Conservation (phyloP, 805 yeast species). For the Wickerhamiella brachini region DNA sequence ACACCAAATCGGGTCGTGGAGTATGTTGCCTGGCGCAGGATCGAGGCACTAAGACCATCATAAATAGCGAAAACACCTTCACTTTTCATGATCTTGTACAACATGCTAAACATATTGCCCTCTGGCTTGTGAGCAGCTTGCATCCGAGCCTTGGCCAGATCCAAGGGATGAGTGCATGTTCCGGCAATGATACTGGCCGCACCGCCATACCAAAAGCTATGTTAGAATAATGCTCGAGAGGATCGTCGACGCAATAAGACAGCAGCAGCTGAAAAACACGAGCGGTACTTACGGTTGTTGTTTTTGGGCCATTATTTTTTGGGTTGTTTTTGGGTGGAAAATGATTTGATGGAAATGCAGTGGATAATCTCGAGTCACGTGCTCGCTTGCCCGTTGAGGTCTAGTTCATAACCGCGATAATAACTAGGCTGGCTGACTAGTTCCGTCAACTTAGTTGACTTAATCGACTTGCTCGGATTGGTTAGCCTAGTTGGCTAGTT, state of each 20-base stretch:
- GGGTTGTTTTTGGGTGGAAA: background rate
- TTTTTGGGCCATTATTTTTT: background rate
- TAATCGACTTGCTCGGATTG: too few species aligned
- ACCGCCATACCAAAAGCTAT: conserved; percentile 33
- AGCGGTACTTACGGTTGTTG: conserved; percentile 1
- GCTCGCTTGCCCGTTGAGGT: background rate
- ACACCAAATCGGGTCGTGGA: conserved; percentile 77
- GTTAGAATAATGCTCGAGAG: too few species aligned
- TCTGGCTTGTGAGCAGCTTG: conserved; percentile 66
- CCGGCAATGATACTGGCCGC: conserved; percentile 30
- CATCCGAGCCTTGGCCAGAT: conserved; percentile 72
- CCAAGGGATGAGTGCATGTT: conserved; percentile 54
- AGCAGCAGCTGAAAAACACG: too few species aligned
- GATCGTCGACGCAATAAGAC: too few species aligned
- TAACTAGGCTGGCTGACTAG: too few species aligned
- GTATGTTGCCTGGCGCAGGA: conserved; percentile 77
- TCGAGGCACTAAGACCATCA: conserved; percentile 69
- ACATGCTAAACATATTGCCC: conserved; percentile 46
- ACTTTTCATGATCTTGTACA: conserved; percentile 39
- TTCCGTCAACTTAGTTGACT: too few species aligned
- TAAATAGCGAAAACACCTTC: conserved; percentile 59
- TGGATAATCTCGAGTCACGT: background rate
- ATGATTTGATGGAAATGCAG: background rate
- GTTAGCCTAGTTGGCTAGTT: too few species aligned
- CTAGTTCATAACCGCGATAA: too few species aligned